phyloP scores from a whole-genome alignment of 768 basidiomycete genomes.

The Xerocomellus dryophilus region DNA sequence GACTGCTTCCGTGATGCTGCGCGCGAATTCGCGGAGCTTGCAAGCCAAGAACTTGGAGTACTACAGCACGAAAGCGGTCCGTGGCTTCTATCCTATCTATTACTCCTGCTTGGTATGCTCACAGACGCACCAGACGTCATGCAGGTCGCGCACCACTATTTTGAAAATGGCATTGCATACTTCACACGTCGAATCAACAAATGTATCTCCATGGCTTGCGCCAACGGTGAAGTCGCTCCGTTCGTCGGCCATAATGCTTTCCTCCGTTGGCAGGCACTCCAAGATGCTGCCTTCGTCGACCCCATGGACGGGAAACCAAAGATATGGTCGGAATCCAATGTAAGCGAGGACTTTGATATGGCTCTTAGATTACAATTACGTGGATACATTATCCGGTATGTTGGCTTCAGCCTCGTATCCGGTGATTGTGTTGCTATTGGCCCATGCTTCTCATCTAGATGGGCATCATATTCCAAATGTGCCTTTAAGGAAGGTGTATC shows the following conservation, averaged over 20 bases:
- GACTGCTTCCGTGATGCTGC: conserved; percentile 92
- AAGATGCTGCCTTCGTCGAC: conserved; percentile 80
- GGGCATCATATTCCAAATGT: conserved; percentile 83
- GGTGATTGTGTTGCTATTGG: conserved; percentile 1
- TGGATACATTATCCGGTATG: conserved; percentile 67
- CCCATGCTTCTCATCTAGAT: conserved; percentile 25
- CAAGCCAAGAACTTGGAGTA: conserved; percentile 62
- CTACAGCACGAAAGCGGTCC: conserved; percentile 85
- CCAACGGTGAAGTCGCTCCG: conserved; percentile 74
- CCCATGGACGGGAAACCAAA: conserved; percentile 53
- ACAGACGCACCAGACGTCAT: conserved; percentile 61
- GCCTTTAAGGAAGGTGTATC: conserved; percentile 92
- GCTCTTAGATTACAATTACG: conserved; percentile 53
- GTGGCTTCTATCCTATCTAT: conserved; percentile 33
- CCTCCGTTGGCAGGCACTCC: conserved; percentile 83
- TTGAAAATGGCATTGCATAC: conserved; percentile 86
- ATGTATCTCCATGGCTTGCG: conserved; percentile 74
- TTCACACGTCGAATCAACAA: conserved; percentile 88
- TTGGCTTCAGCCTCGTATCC: background rate
- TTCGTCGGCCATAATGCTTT: conserved; percentile 91
- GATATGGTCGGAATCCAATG: conserved; percentile 66
- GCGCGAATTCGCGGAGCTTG: conserved; percentile 76
- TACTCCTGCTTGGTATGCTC: background rate
- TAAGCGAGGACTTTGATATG: conserved; percentile 73
- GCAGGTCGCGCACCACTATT: conserved; percentile 87